Evolutionary conservation across 306 rosid genomes (phyloP).

Genomic region (Cicer judaicum): DNA sequence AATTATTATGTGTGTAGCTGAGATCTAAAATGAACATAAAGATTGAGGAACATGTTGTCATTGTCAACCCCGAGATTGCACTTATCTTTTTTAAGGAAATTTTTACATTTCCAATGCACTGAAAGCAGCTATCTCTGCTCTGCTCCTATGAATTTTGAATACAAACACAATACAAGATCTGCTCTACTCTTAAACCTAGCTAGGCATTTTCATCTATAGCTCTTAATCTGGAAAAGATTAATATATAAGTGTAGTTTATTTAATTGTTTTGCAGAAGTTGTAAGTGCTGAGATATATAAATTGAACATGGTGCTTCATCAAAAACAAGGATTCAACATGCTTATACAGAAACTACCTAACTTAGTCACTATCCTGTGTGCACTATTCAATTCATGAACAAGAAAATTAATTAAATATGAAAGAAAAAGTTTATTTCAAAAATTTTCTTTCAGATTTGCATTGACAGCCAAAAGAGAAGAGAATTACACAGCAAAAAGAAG

Average conservation of each 20-base stretch:
- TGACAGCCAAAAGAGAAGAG: constrained; percentile 52
- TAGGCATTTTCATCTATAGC: constrained; percentile 19
- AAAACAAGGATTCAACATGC: constrained; percentile 52
- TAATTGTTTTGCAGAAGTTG: constrained; percentile 28
- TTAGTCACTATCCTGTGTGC: constrained; percentile 50
- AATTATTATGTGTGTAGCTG: constrained; percentile 17
- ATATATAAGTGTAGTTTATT: not conserved
- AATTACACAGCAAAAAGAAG: constrained; percentile 29
- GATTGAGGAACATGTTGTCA: constrained; percentile 32
- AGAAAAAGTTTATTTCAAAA: constrained; percentile 48
- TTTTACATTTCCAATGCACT: constrained; percentile 48
- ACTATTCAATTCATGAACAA: constrained; percentile 62
- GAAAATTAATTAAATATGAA: constrained; percentile 50
- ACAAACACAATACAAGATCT: constrained; percentile 30
- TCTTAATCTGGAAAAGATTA: not conserved
- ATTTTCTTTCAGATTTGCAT: constrained; percentile 55
- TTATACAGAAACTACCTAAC: constrained; percentile 54
- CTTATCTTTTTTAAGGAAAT: constrained; percentile 8
- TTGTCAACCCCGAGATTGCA: constrained; percentile 35
- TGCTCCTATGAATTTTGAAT: constrained; percentile 36
- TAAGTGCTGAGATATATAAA: constrained; percentile 42
- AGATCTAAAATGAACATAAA: constrained; percentile 26
- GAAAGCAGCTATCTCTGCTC: constrained; percentile 16
- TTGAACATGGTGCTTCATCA: constrained; percentile 55
- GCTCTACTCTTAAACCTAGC: constrained; percentile 24